phyloP scores from a whole-genome alignment of 2,329 filamentous ascomycete genomes.

The Exserohilum rostratum region DNA sequence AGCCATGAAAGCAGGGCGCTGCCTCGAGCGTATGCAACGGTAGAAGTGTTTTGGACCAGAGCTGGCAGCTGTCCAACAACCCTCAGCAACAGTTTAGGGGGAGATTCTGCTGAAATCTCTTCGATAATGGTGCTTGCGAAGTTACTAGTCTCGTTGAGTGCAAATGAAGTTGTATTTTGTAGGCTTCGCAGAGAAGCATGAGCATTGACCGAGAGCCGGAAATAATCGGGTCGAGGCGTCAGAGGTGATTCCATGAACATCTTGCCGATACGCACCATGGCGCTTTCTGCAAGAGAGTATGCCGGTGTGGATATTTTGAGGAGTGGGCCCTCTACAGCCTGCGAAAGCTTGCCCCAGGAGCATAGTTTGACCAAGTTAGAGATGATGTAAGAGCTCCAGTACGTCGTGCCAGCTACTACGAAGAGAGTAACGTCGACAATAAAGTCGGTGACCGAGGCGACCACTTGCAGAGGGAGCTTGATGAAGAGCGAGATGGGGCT shows the following conservation, averaged over 20 bases:
- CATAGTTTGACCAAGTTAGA: conserved; percentile 29
- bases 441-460: conserved; percentile 77
- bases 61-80: conserved; percentile 25
- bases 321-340: conserved; percentile 25
- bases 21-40: conserved; percentile 15
- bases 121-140: conserved; percentile 32
- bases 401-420: conserved; percentile 61
- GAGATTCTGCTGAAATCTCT: conserved; percentile 31
- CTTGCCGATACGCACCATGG: conserved; percentile 44
- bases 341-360: conserved; percentile 26
- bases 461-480: conserved; percentile 72
- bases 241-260: conserved; percentile 35
- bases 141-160: conserved; percentile 40
- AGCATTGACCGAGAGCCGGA: conserved; percentile 46
- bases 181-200: conserved; percentile 47
- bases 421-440: conserved; percentile 77
- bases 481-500: conserved; percentile 73
- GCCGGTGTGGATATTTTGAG: conserved; percentile 36
- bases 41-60: conserved; percentile 9
- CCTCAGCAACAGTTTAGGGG: conserved; percentile 20
- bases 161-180: conserved; percentile 44
- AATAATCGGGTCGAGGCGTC: conserved; percentile 39
- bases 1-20: conserved; percentile 31
- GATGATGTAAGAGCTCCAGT: conserved; percentile 41
- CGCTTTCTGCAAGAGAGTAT: conserved; percentile 42